phyloP scores from a whole-genome alignment of 2,329 filamentous ascomycete species.

The Fusarium albidum region DNA sequence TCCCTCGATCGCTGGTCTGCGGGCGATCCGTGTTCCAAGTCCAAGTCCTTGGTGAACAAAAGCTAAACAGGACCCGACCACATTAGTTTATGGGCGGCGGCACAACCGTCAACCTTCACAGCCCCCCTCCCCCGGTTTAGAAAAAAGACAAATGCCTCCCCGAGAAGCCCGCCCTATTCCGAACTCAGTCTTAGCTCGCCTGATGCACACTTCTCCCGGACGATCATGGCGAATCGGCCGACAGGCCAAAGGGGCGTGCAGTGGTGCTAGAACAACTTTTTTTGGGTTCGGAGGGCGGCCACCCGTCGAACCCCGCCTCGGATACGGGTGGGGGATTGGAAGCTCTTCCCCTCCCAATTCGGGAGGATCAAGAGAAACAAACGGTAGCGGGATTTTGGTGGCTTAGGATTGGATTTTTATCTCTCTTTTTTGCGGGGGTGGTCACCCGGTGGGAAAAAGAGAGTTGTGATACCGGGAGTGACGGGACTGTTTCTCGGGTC shows the following conservation, averaged over 20 bases:
- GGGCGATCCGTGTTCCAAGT: constrained; percentile 17
- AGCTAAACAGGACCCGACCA: constrained; percentile 9
- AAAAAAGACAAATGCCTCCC: constrained; percentile 33
- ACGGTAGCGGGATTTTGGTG: constrained; percentile 15
- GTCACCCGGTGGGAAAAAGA: constrained; percentile 14
- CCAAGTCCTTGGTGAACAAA: constrained; percentile 23
- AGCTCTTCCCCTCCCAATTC: too few relatives aligned
- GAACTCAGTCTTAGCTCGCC: constrained; percentile 17
- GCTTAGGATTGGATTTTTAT: constrained; percentile 7
- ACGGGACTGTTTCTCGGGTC: constrained; percentile 4
- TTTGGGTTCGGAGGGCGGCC: constrained; percentile 22
- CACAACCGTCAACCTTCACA: constrained; percentile 13
- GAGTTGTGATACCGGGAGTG: constrained; percentile 26
- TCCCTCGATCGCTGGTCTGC: constrained; percentile 9
- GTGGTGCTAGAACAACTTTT: constrained; percentile 22
- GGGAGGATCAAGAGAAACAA: constrained; percentile 3
- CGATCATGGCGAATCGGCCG: constrained; percentile 4
- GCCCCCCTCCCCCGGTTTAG: constrained; percentile 1
- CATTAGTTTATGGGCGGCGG: constrained; percentile 7
- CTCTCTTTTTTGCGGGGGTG: not conserved
- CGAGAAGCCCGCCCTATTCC: constrained; percentile 20
- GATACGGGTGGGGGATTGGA: constrained; percentile 11
- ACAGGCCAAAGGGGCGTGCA: too few relatives aligned
- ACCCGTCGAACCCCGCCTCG: constrained; percentile 9
- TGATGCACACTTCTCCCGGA: constrained; percentile 10